A percentile compares a stretch with the other conserved stretches of the same genome.
phyloP scores from a whole-genome alignment of 345 rosid genomes.

The Corchorus olitorius region DNA sequence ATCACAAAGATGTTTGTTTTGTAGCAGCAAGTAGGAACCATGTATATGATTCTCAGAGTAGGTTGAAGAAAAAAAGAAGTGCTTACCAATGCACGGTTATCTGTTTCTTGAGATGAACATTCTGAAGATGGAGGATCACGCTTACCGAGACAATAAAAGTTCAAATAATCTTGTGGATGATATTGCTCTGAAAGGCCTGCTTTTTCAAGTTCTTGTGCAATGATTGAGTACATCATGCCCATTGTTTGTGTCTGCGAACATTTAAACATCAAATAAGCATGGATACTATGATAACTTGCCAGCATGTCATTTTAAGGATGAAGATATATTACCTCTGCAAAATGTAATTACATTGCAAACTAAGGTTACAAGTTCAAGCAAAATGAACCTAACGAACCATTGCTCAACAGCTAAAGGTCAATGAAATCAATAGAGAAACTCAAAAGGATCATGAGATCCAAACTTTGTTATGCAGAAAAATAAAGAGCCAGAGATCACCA shows the following conservation, averaged over 20 bases:
- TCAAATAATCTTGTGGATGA: slow-evolving; percentile 63
- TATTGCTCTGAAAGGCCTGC: slow-evolving; percentile 42
- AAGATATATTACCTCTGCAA: too few relatives aligned
- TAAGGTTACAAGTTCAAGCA: not conserved
- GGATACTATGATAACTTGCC: slow-evolving; percentile 1
- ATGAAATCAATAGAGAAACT: not conserved
- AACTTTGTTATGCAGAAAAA: not conserved
- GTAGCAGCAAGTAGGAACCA: not conserved
- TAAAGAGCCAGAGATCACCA: not conserved
- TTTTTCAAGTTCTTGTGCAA: slow-evolving; percentile 48
- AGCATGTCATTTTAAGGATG: not conserved
- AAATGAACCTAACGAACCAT: not conserved
- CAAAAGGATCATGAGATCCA: not conserved
- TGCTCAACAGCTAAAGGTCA: not conserved
- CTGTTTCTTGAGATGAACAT: slow-evolving; percentile 25
- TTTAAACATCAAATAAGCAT: slow-evolving; percentile 17
- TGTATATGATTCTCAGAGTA: not conserved
- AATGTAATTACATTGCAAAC: not conserved
- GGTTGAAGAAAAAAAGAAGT: not conserved
- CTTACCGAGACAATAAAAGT: slow-evolving; percentile 76
- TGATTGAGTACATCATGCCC: slow-evolving; percentile 64
- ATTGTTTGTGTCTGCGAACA: slow-evolving; percentile 64
- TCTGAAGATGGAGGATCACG: slow-evolving; percentile 40
- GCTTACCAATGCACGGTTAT: slow-evolving; percentile 48
- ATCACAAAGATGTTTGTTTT: not conserved